Evolutionary conservation across 148 eudicot species (phyloP).

Genomic region (Silene latifolia): DNA sequence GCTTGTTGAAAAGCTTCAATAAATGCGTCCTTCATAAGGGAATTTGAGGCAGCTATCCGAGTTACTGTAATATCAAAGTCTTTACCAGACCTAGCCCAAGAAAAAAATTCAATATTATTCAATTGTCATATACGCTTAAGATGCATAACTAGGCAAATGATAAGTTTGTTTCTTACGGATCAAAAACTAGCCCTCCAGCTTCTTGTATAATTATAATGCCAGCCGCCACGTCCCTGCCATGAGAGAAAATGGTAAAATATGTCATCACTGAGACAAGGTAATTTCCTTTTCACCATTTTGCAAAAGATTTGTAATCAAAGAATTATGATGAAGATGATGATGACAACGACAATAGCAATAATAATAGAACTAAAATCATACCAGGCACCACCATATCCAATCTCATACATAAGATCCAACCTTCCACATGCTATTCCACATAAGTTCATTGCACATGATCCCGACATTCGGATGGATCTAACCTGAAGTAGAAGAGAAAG

Average conservation of each 20-base stretch:
- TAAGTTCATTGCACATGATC: constrained; percentile 91
- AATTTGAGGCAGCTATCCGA: constrained; percentile 67
- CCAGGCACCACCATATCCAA: constrained; percentile 90
- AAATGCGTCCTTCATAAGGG: constrained; percentile 49
- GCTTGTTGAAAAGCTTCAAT: constrained; percentile 45
- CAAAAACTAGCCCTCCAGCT: constrained; percentile 79
- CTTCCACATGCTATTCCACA: constrained; percentile 95
- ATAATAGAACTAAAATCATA: constrained; percentile 21
- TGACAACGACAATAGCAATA: neutral
- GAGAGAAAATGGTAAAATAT: neutral
- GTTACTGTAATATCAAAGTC: constrained; percentile 59
- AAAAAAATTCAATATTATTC: neutral
- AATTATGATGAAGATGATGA: neutral
- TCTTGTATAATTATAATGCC: constrained; percentile 81
- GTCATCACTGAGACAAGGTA: neutral
- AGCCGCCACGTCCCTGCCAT: constrained; percentile 80
- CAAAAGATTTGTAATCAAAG: neutral
- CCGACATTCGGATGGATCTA: constrained; percentile 84
- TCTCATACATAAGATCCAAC: constrained; percentile 66
- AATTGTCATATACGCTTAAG: neutral
- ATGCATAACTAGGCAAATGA: neutral
- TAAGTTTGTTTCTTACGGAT: constrained; percentile 26
- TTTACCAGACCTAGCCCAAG: constrained; percentile 46
- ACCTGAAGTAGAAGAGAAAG: constrained; percentile 44
- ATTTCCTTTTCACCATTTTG: neutral